Conservation (phyloP, 768 basidiomycete genomes). For the Mycena rosella region DNA sequence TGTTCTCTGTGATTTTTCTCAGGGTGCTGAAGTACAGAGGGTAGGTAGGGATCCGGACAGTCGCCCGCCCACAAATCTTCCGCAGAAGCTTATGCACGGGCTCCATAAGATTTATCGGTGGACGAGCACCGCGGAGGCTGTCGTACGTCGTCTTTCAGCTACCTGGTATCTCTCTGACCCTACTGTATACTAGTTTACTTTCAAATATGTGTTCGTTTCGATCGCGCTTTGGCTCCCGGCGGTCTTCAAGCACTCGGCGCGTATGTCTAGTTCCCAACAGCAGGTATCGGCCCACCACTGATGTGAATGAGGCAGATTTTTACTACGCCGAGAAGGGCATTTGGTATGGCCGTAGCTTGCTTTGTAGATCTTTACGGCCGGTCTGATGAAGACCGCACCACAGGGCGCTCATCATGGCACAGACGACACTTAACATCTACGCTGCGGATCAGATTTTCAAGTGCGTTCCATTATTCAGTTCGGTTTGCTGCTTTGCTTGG, state of each 20-base stretch:
- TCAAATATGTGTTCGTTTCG: constrained; percentile 63
- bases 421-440: constrained; percentile 68
- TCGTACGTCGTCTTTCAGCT: constrained; percentile 42
- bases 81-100: constrained; percentile 54
- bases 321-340: constrained; percentile 60
- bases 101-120: constrained; percentile 55
- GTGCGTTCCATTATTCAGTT: constrained; percentile 41
- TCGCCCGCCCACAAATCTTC: constrained; percentile 55
- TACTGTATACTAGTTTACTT: constrained; percentile 52
- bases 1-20: neutral
- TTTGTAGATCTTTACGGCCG: neutral
- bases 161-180: neutral
- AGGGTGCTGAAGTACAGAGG: neutral
- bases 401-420: constrained; percentile 73
- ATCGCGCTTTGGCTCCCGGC: constrained; percentile 66
- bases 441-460: constrained; percentile 70
- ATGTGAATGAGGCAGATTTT: constrained; percentile 47
- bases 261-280: constrained; percentile 43
- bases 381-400: too few species aligned
- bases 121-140: constrained; percentile 55
- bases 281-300: neutral
- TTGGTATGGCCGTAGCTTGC: constrained; percentile 47
- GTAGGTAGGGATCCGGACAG: constrained; percentile 58
- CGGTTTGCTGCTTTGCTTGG: neutral
- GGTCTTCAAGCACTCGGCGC: constrained; percentile 56